phyloP scores from a whole-genome alignment of 2,329 filamentous ascomycete genomes.

The Herpotrichia juniperi region DNA sequence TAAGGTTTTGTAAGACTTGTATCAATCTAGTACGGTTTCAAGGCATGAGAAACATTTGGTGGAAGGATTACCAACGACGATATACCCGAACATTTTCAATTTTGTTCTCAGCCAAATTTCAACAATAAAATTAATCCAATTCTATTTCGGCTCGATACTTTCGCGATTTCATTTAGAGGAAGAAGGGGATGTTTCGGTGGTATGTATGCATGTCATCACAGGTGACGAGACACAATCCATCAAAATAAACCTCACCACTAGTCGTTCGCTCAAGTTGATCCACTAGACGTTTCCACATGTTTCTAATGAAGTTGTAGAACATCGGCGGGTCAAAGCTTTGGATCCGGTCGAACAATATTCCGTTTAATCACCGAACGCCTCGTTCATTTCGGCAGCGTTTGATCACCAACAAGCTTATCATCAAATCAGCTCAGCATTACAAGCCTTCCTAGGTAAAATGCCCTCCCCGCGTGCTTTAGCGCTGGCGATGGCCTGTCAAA shows the following conservation, averaged over 20 bases:
- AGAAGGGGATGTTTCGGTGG: background rate
- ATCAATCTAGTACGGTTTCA: too few species aligned
- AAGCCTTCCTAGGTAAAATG: background rate
- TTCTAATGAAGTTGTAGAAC: constrained; percentile 1
- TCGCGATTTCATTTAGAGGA: too few species aligned
- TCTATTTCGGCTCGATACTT: too few species aligned
- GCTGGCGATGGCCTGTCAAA: background rate
- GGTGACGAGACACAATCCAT: background rate
- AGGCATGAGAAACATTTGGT: too few species aligned
- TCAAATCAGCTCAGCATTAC: background rate
- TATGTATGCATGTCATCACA: background rate
- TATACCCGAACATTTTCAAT: too few species aligned
- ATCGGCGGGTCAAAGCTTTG: background rate
- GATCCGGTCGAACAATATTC: constrained; percentile 1
- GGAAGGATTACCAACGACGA: too few species aligned
- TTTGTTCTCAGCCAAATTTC: too few species aligned
- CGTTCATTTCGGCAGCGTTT: constrained; percentile 40
- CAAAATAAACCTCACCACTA: background rate
- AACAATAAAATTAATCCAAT: too few species aligned
- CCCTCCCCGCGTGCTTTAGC: background rate
- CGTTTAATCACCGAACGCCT: constrained; percentile 5
- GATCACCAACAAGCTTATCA: constrained; percentile 23
- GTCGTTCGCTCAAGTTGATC: background rate
- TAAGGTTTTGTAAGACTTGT: too few species aligned
- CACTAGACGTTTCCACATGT: background rate